Base-by-base conservation (phyloP, 768 basidiomycete species). In the Lactifluus subvellereus region DNA sequence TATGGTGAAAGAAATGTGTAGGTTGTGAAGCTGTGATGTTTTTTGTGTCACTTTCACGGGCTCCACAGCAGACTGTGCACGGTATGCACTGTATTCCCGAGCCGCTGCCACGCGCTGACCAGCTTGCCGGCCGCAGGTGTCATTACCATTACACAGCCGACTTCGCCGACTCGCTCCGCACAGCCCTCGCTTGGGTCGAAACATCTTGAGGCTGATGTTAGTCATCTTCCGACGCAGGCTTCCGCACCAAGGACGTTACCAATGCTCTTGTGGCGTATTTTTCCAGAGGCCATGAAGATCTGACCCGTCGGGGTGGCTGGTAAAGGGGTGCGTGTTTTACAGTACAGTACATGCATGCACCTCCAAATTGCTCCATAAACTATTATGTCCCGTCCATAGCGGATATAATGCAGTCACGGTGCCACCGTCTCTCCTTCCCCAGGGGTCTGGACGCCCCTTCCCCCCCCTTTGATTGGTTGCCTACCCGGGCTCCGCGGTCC, bases 71-170 rank as follows among this genome's bases (percentile, higher is more conserved):
- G 43, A 20, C n/a, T n/a, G 49, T 20, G 48, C 51, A 50, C 49
- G 4, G 37, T n/a, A 38, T 35, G 5, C 8, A 3, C 2, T 27
- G 27, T 6, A 43, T 18, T 43, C 18, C 18, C 32, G 20, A 27
- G 42, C 35, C 22, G 14, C 16, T 20, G 30, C 27, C 30, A 63
- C 30, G 18, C 43, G 33, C n/a, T 47, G 18, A n/a, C 5, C 9
- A 45, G 13, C 30, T 18, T 49, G 62, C 57, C 62, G 62, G 62
- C 43, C 6, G 35, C 20, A 35, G 54, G 49, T 57, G 62, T 59
- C 62, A 63, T 47, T n/a, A 48, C 45, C 62, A 63, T 47, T n/a
- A 48, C 45, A 48, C 32, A 51, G 61, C 61, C 54, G 48, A n/a
- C n/a, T n/a, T n/a, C n/a, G 10, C 35, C 35, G 27, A 27, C 27